Evolutionary conservation across 768 basidiomycete species (phyloP), one percentile per base, ranked within the genome.

Genomic region (Lenzites betulinus): DNA sequence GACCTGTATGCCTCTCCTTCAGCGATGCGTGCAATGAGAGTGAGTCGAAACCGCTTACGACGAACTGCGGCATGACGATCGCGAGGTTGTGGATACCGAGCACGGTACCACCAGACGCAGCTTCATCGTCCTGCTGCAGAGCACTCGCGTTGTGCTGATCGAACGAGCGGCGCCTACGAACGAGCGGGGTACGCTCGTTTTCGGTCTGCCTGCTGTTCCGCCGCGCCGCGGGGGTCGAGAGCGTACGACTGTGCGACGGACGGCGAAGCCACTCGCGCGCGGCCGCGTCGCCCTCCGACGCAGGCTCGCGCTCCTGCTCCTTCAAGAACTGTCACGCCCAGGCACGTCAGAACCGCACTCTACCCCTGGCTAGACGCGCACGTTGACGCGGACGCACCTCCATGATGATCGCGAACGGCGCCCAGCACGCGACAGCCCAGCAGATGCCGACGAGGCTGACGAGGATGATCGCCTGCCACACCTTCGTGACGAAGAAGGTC

Each of bases 371-470:
- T 3, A 8, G 4, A 38, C 12, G 20, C 20, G 51, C 13, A 22
- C 3, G 26, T 18, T 6, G 16, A 15, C 82, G 51, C 28, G 3
- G 16, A 15, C 82, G 51, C 64, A 85, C 93, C 85, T 95, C 95
- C 95, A 98, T 98, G 75, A 98, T 93, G 68, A 97, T 94, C 20
- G 95, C 91, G 66, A 97, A 97, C 2, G 95, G 95, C 16, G 93
- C 92, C 95, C 95, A 97, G 76, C 92, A 93, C n/a, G 95, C 93
- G 41, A 97, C 92, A 11, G 94, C 92, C 95, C 95, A 98, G 73
- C 90, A 95, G 38, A 97, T 89, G 43, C 95, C 95, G 23, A 96
- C 86, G 52, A 95, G 70, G 52, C 87, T 86, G 57, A 97, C 91
- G 68, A 90, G 87, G 18, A 87, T 73, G 16, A 92, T 92, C 9